phyloP scores from a whole-genome alignment of 129 eudicot genomes.

The Deinandra increscens region DNA sequence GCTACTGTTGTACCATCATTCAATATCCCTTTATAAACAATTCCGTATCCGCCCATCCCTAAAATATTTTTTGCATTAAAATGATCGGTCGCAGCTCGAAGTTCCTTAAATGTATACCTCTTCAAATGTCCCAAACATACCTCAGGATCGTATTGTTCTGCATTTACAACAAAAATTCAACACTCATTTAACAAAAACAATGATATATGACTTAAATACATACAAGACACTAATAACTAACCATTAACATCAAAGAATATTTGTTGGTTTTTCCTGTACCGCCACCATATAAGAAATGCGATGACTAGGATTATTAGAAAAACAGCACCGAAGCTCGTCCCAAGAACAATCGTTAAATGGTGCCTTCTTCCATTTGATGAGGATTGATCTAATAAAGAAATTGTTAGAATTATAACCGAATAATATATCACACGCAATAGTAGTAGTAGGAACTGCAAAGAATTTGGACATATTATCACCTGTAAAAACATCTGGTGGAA shows the following conservation, averaged over 20 bases:
- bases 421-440: neutral
- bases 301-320: slow-evolving; percentile 43
- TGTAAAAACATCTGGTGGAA: slow-evolving; percentile 61
- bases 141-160: slow-evolving; percentile 93
- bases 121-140: slow-evolving; percentile 82
- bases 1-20: slow-evolving; percentile 80
- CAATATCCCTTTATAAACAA: slow-evolving; percentile 72
- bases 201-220: neutral
- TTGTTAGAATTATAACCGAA: slow-evolving; percentile 5
- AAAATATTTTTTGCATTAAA: slow-evolving; percentile 71
- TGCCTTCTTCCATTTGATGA: slow-evolving; percentile 47
- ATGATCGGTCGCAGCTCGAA: slow-evolving; percentile 77
- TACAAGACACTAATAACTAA: slow-evolving; percentile 27
- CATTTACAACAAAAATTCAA: neutral
- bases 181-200: neutral
- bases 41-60: slow-evolving; percentile 85
- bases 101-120: slow-evolving; percentile 82
- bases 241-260: slow-evolving; percentile 94
- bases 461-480: slow-evolving; percentile 30
- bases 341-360: slow-evolving; percentile 65
- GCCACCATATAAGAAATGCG: slow-evolving; percentile 71
- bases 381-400: slow-evolving; percentile 42
- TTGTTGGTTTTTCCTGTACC: slow-evolving; percentile 78
- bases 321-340: slow-evolving; percentile 70
- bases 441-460: neutral